Evolutionary conservation across 1,284 basidiomycete genomes (phyloP).

Genomic region (Austroboletus novae-zelandiae): DNA sequence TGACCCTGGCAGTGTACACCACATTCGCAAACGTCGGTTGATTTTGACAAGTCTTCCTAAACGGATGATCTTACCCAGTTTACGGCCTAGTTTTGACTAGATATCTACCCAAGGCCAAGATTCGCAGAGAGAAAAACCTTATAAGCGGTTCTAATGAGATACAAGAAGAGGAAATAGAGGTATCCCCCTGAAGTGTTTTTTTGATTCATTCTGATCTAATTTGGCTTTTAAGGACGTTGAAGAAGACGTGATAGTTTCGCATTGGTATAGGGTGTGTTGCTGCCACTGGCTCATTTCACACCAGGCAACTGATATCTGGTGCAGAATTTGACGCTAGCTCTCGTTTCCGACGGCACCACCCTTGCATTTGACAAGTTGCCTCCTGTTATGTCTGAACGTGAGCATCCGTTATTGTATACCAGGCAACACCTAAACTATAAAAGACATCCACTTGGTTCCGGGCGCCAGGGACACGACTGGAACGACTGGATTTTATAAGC

Average conservation of each 20-base stretch:
- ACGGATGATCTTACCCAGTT: constrained; percentile 6
- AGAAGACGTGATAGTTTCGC: constrained; percentile 65
- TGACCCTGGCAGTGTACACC: constrained; percentile 60
- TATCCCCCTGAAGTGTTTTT: constrained; percentile 23
- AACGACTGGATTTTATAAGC: constrained; percentile 71
- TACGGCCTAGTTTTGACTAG: constrained; percentile 71
- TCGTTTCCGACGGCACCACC: constrained; percentile 69
- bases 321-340: constrained; percentile 83
- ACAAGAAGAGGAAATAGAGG: constrained; percentile 46
- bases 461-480: constrained; percentile 60
- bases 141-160: constrained; percentile 45
- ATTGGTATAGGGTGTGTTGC: constrained; percentile 73
- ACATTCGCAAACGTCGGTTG: constrained; percentile 74
- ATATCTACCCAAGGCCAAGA: constrained; percentile 70
- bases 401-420: constrained; percentile 28
- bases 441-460: constrained; percentile 62
- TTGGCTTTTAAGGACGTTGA: constrained; percentile 27
- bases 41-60: background rate
- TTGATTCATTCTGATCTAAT: constrained; percentile 16
- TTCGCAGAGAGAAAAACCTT: constrained; percentile 83
- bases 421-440: constrained; percentile 8
- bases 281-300: background rate
- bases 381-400: constrained; percentile 62
- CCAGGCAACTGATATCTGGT: constrained; percentile 13
- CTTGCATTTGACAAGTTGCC: constrained; percentile 63